These are phyloP conservation scores for Eucalyptus curtisii DNA, from an alignment of 345 rosid genomes.

Conservation along the genomic window DNA sequence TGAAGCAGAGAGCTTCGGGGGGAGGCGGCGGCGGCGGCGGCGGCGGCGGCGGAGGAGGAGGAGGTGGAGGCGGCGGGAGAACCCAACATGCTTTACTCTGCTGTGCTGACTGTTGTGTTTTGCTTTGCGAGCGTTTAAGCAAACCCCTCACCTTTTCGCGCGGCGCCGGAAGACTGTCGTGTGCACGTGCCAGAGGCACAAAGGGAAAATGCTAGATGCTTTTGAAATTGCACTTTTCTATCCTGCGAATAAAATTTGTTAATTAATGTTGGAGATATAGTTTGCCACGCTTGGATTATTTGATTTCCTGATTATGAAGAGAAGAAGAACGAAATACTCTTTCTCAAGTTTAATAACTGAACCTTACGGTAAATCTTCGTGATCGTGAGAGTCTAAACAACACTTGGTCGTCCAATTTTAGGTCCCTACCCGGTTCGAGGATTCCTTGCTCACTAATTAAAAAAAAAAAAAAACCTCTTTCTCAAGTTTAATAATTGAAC, in stretches of 20 bases:
- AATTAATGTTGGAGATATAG: neutral
- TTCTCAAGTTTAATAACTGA: neutral
- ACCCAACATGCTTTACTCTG: neutral
- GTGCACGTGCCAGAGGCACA: neutral
- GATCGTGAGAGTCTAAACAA: accelerated
- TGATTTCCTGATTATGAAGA: neutral
- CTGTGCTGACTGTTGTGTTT: neutral
- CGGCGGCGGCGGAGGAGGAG: neutral
- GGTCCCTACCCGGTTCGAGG: too few relatives aligned
- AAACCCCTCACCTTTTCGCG: neutral
- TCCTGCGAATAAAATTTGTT: neutral
- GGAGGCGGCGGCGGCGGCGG: neutral
- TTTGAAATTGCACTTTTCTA: neutral
- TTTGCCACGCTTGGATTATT: neutral
- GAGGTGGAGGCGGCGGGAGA: neutral
- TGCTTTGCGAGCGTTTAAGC: too few relatives aligned
- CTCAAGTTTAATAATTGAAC: neutral
- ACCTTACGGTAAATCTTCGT: accelerated
- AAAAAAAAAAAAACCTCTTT: too few relatives aligned
- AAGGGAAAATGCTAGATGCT: neutral
- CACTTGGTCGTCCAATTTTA: accelerated
- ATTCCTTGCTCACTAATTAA: too few relatives aligned
- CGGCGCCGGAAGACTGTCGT: neutral
- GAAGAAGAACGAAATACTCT: too few relatives aligned
- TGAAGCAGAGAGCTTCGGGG: neutral